These are phyloP conservation scores for Tremella fuciformis DNA, from an alignment of 768 basidiomycete genomes.

Conservation along the genomic window DNA sequence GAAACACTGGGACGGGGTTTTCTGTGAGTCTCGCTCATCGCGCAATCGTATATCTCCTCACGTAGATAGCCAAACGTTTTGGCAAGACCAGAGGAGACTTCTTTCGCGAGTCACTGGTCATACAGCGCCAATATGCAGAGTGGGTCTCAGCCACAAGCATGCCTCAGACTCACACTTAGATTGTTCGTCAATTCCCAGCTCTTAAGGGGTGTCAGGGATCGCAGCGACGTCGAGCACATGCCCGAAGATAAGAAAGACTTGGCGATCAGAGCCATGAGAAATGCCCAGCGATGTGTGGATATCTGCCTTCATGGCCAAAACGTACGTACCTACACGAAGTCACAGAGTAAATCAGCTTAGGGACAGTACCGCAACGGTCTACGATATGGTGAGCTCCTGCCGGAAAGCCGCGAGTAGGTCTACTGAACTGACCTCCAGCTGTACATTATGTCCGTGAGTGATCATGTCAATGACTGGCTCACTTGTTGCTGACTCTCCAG, in stretches of 20 bases:
- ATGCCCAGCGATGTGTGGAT: slow-evolving; percentile 74
- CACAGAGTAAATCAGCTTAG: slow-evolving; percentile 43
- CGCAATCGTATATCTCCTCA: slow-evolving; percentile 58
- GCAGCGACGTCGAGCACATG: slow-evolving; percentile 83
- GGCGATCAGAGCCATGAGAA: slow-evolving; percentile 76
- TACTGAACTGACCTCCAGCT: slow-evolving; percentile 18
- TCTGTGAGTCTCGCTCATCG: slow-evolving; percentile 25
- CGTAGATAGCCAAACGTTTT: slow-evolving; percentile 59
- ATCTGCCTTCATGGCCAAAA: slow-evolving; percentile 67
- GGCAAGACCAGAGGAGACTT: slow-evolving; percentile 63
- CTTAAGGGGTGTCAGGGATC: slow-evolving; percentile 63
- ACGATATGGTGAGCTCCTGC: slow-evolving; percentile 59
- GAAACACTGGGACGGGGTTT: slow-evolving; percentile 49
- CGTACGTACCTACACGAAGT: slow-evolving; percentile 18
- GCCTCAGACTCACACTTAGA: slow-evolving; percentile 3
- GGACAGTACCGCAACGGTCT: slow-evolving; percentile 77
- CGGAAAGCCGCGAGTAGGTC: background rate
- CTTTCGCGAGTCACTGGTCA: slow-evolving; percentile 70
- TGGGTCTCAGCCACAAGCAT: slow-evolving; percentile 65
- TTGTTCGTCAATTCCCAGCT: slow-evolving; percentile 52
- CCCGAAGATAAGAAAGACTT: slow-evolving; percentile 71
- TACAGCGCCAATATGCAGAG: slow-evolving; percentile 62
- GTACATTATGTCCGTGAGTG: slow-evolving; percentile 52
- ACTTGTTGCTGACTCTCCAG: slow-evolving; percentile 58
- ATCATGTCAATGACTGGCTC: background rate